These are phyloP conservation scores for Hortiboletus rubellus DNA, from an alignment of 1,284 basidiomycete species.

Conservation along the genomic window DNA sequence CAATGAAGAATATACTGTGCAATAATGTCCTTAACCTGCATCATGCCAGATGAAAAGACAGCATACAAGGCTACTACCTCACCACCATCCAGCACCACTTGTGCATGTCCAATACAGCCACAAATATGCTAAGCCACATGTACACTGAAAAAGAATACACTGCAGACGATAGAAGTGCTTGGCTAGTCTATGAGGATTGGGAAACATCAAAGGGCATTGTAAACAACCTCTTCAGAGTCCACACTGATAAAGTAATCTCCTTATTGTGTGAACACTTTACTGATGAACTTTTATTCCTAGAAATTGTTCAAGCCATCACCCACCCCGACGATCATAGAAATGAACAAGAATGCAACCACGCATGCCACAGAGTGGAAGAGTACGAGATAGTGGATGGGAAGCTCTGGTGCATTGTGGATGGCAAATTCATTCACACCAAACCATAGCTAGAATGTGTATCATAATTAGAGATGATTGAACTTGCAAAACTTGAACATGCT, in stretches of 20 bases:
- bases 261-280: too few species aligned
- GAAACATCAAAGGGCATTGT: constrained; percentile 1
- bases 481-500: constrained; percentile 8
- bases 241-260: too few species aligned
- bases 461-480: constrained; percentile 14
- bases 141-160: constrained; percentile 4
- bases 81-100: not conserved
- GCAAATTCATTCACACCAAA: not conserved
- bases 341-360: too few species aligned
- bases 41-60: constrained; percentile 6
- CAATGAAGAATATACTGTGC: too few species aligned
- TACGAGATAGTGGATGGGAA: constrained; percentile 15
- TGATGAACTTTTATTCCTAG: too few species aligned
- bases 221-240: too few species aligned
- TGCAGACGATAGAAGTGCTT: not conserved
- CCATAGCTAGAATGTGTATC: constrained; percentile 25
- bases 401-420: constrained; percentile 18
- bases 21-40: not conserved
- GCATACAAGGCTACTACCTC: not conserved
- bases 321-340: not conserved
- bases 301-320: too few species aligned
- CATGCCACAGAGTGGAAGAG: not conserved
- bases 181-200: constrained; percentile 25
- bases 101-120: not conserved
- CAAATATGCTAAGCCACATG: constrained; percentile 3